Conservation (phyloP, 257 asterid genomes). For the Solanum dulcamara region DNA sequence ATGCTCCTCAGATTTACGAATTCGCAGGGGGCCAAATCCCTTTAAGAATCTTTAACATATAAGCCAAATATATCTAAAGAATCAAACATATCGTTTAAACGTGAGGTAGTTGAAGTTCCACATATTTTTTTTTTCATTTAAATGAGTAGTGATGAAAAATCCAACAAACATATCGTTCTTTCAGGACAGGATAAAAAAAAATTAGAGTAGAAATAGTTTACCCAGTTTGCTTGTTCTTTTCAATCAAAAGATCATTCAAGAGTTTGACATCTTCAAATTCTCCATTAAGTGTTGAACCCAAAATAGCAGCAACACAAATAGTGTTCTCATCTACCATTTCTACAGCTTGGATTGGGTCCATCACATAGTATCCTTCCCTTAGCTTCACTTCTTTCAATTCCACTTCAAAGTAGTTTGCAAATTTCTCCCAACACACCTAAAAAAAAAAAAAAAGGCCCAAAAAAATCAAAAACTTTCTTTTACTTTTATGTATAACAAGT, state of each 20-base stretch:
- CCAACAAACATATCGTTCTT: neutral
- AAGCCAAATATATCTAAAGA: neutral
- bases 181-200: neutral
- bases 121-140: neutral
- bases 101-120: neutral
- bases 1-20: too few species aligned
- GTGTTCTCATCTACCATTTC: conserved; percentile 21
- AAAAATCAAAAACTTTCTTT: neutral
- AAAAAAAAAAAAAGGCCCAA: neutral
- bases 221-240: conserved; percentile 22
- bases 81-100: neutral
- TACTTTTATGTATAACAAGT: neutral
- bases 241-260: conserved; percentile 10
- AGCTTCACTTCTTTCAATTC: conserved; percentile 18
- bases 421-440: conserved; percentile 34
- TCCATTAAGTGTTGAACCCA: conserved; percentile 26
- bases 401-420: conserved; percentile 25
- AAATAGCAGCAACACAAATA: conserved; percentile 24
- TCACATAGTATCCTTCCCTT: conserved; percentile 18
- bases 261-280: conserved; percentile 26
- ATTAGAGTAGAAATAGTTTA: neutral
- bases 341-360: conserved; percentile 16
- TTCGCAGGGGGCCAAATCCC: too few species aligned
- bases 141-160: neutral
- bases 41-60: neutral